phyloP scores from a whole-genome alignment of 345 rosid genomes.

The Lepidium africanum region DNA sequence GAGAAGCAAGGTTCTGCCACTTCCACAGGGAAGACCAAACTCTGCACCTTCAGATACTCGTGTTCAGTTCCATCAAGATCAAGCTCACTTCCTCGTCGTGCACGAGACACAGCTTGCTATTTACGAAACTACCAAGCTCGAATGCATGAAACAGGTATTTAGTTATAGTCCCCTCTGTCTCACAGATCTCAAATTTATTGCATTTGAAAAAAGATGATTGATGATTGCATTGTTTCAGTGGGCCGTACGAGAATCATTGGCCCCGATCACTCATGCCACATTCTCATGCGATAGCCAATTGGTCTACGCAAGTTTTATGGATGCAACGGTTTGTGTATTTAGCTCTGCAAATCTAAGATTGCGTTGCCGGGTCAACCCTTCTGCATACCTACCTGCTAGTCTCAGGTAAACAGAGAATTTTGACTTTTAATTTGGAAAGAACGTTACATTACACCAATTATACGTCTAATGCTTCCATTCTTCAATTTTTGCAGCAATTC shows the following conservation, averaged over 20 bases:
- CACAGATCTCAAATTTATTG: neutral
- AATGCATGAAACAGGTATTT: constrained; percentile 79
- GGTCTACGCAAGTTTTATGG: constrained; percentile 80
- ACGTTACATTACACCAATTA: neutral
- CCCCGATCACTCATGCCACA: constrained; percentile 81
- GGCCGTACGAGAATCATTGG: constrained; percentile 64
- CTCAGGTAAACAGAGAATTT: constrained; percentile 66
- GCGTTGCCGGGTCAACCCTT: constrained; percentile 75
- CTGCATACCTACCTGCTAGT: constrained; percentile 68
- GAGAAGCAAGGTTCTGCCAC: constrained; percentile 60
- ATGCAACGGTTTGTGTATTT: constrained; percentile 75
- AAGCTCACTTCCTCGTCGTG: constrained; percentile 79
- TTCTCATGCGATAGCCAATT: constrained; percentile 96
- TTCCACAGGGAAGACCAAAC: constrained; percentile 59
- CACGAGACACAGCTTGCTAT: constrained; percentile 94
- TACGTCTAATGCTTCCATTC: neutral
- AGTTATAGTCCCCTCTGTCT: neutral
- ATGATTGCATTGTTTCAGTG: constrained; percentile 40
- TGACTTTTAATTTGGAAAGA: no score
- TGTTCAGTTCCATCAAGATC: constrained; percentile 95
- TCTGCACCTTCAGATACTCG: constrained; percentile 69
- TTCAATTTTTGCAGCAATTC: constrained; percentile 46
- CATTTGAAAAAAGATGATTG: neutral
- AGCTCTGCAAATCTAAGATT: constrained; percentile 64
- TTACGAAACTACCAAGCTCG: constrained; percentile 78